Conservation (phyloP, 2,329 filamentous ascomycete genomes). For the Trichoderma sp. region DNA sequence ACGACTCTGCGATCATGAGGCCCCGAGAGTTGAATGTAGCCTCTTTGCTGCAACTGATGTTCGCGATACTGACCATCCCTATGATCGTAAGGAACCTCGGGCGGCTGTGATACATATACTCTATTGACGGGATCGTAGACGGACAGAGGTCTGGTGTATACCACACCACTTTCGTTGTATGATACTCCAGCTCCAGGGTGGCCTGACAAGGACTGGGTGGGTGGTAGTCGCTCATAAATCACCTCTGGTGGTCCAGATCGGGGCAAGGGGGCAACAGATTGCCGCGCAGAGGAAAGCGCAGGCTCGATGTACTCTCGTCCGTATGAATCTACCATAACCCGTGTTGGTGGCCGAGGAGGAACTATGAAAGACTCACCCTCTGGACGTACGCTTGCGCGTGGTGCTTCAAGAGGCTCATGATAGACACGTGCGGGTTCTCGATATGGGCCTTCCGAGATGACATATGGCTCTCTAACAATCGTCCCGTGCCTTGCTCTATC, state of each 20-base stretch:
- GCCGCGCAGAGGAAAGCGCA: conserved; percentile 49
- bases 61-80: conserved; percentile 62
- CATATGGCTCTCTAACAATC: conserved; percentile 48
- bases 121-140: conserved; percentile 51
- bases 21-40: conserved; percentile 54
- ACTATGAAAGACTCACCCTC: conserved; percentile 56
- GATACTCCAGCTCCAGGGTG: conserved; percentile 49
- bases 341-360: conserved; percentile 58
- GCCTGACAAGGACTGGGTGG: conserved; percentile 56
- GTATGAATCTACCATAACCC: conserved; percentile 80
- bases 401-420: conserved; percentile 47
- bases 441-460: conserved; percentile 47
- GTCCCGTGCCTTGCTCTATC: conserved; percentile 44
- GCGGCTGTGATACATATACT: conserved; percentile 63
- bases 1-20: conserved; percentile 47
- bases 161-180: conserved; percentile 54
- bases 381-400: conserved; percentile 54
- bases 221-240: conserved; percentile 67
- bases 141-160: conserved; percentile 59
- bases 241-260: conserved; percentile 56
- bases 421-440: conserved; percentile 50
- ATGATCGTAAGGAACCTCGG: conserved; percentile 58
- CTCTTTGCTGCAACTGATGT: conserved; percentile 56
- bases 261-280: conserved; percentile 57
- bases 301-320: conserved; percentile 77